Evolutionary conservation across 441 rosid species (phyloP).

Genomic region (Melastoma candidum): DNA sequence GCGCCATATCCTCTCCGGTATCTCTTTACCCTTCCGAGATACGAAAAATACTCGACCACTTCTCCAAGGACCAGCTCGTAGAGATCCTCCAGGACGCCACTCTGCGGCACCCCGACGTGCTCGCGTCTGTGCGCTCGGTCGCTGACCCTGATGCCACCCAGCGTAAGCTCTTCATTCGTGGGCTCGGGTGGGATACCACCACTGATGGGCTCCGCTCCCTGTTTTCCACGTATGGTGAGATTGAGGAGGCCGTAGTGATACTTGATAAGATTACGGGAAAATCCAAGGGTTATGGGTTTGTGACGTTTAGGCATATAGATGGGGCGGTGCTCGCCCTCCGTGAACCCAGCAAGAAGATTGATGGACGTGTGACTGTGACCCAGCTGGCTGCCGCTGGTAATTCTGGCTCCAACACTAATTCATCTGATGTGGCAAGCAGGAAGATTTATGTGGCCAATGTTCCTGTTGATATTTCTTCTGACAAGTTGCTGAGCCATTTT

Average conservation of each 20-base stretch:
- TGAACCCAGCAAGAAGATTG: conserved; percentile 92
- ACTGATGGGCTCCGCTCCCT: conserved; percentile 54
- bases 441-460: conserved; percentile 86
- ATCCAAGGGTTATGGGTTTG: conserved; percentile 84
- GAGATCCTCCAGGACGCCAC: conserved; percentile 65
- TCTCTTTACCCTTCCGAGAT: conserved; percentile 45
- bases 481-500: conserved; percentile 56
- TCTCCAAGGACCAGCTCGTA: conserved; percentile 62
- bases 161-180: conserved; percentile 83
- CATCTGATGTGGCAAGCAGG: conserved; percentile 44
- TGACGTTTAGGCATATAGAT: conserved; percentile 69
- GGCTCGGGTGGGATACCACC: conserved; percentile 84
- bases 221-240: conserved; percentile 65
- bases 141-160: conserved; percentile 66
- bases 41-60: conserved; percentile 61
- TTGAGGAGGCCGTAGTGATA: conserved; percentile 80
- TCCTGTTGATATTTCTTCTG: conserved; percentile 68
- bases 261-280: conserved; percentile 79
- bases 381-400: conserved; percentile 84
- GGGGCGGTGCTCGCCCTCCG: conserved; percentile 69
- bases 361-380: conserved; percentile 75
- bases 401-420: conserved; percentile 25
- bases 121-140: conserved; percentile 44
- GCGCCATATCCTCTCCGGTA: conserved; percentile 11
- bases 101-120: conserved; percentile 45